Evolutionary conservation across 2,329 filamentous ascomycete genomes (phyloP).

Genomic region (Trichoderma afroharzianum): DNA sequence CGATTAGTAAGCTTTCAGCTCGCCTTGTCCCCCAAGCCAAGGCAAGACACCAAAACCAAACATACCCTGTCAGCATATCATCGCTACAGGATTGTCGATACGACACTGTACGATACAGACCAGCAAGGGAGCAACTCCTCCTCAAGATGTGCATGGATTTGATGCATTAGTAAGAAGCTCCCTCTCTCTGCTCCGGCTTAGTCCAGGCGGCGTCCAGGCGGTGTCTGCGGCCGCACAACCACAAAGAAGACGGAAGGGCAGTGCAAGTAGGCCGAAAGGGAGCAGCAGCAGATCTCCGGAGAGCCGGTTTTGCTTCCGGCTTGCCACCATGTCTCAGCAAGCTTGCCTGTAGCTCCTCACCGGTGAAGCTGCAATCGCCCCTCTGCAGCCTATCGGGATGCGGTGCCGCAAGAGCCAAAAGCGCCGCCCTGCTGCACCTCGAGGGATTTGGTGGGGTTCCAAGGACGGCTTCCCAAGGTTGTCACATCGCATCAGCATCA

Average conservation of each 20-base stretch:
- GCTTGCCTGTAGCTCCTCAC: not conserved
- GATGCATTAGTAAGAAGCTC: not conserved
- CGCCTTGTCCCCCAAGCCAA: not conserved
- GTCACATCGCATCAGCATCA: not conserved
- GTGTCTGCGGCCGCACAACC: not conserved
- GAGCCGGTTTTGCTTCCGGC: not conserved
- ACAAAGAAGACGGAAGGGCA: not conserved
- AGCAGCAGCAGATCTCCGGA: not conserved
- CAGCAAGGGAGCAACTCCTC: not conserved
- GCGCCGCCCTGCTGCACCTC: not conserved
- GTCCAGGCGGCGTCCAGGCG: not conserved
- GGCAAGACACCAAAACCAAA: not conserved
- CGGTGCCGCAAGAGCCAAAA: not conserved
- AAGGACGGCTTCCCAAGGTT: not conserved
- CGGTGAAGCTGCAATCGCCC: slow-evolving; percentile 11
- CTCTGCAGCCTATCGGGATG: slow-evolving; percentile 7
- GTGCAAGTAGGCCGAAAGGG: not conserved
- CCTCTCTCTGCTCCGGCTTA: not conserved
- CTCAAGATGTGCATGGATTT: not conserved
- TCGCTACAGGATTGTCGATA: not conserved
- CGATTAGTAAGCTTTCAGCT: slow-evolving; percentile 2
- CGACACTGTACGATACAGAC: not conserved
- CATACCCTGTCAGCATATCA: not conserved
- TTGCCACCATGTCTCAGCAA: slow-evolving; percentile 9
- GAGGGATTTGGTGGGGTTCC: not conserved